Base-by-base conservation (phyloP, 352 stramenopile species). In the Pythium aphanidermatum region DNA sequence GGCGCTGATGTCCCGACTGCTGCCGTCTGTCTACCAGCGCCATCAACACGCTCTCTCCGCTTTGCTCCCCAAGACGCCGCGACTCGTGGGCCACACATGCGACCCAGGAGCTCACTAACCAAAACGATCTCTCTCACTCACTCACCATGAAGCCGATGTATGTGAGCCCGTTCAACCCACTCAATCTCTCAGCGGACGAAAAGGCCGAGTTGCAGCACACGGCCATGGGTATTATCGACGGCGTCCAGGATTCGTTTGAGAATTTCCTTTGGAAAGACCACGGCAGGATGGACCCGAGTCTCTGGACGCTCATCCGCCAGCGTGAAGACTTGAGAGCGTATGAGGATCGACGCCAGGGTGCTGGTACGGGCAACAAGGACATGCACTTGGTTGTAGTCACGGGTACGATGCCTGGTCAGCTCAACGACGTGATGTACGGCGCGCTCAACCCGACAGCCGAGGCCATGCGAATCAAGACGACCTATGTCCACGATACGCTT, bases 371-470 rank as follows among this genome's bases (percentile, higher is more conserved):
- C 5, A 37, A 17, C 31, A 17, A 11, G 4, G 37, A 13, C 8
- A 24, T 46, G 14, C 31, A n/a, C 21, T 28, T n/a, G 11, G 10
- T 52, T 5, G 6, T 44, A 13, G 27, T 30, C 4, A 19, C 42
- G 13, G 72, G 72, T 11, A 72, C 58, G 5, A 51, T 84, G 1
- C 48, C 58, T 12, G 72, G 72, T 13, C 66, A 55, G 13, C 33
- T 84, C 1, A 56, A 80, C 14, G 72, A 84, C 29, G 62, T 57
- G 14, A 69, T 84, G 58, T 78, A 73, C 43, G 72, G 72, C 14
- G 42, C 57, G 19, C 29, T 78, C 21, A 51, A 46, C 8, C 41
- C 58, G 1, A 67, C 63, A 9, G 26, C 59, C 3, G 57, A 68
- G 3, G 37, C 36, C 2, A 80, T 83, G 68, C 65, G 66, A 4